phyloP scores from a whole-genome alignment of 169 alveolate species.

The Eimeria mitis region DNA sequence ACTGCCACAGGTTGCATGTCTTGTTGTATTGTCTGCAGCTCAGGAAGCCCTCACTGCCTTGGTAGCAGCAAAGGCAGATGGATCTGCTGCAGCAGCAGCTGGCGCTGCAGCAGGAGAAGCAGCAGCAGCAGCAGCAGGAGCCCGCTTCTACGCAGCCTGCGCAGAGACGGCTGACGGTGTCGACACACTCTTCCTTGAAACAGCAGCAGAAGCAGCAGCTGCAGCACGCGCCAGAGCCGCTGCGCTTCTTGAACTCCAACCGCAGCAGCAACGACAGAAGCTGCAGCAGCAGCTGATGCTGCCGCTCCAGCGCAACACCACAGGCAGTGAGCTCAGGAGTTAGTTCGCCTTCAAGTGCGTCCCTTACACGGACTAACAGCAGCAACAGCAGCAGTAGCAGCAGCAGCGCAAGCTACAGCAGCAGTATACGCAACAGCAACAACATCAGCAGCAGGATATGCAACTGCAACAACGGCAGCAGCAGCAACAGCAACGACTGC shows the following conservation, averaged over 20 bases:
- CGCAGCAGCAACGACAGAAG: background rate
- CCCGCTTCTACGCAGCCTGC: constrained; percentile 53
- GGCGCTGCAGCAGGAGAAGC: constrained; percentile 33
- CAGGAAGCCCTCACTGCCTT: background rate
- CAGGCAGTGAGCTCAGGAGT: too few species aligned
- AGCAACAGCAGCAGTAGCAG: background rate
- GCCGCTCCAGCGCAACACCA: too few species aligned
- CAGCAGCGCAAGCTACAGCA: background rate
- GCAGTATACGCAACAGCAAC: background rate
- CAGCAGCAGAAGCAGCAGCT: constrained; percentile 59
- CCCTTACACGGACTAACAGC: background rate
- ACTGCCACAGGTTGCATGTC: background rate
- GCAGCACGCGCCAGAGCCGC: background rate
- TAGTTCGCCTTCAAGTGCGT: too few species aligned
- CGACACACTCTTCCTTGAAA: constrained; percentile 35
- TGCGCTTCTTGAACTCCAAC: background rate
- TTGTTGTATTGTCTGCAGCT: constrained; percentile 8
- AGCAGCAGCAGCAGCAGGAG: constrained; percentile 70
- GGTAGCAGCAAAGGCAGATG: constrained; percentile 60
- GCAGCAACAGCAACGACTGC: background rate
- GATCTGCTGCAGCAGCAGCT: constrained; percentile 48
- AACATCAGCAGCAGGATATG: background rate
- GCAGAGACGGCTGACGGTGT: constrained; percentile 74
- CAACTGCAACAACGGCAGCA: background rate
- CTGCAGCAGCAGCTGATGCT: background rate